Conservation (phyloP, 176 grass and related monocot species). For the Dendrocalamus sinicus region DNA sequence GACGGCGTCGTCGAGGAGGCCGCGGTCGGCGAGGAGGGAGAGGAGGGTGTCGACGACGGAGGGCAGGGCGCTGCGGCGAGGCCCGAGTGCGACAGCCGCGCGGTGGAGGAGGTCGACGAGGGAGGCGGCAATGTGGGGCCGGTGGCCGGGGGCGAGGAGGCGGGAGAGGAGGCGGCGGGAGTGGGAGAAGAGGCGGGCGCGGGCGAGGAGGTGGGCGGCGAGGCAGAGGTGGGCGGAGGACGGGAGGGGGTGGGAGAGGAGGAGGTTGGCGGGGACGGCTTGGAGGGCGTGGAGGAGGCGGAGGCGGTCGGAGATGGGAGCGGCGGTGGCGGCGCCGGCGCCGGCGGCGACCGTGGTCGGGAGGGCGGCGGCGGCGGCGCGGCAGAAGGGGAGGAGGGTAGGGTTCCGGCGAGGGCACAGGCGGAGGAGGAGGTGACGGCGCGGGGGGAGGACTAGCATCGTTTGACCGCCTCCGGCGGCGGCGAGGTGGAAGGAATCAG, state of each 20-base stretch:
- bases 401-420: constrained; percentile 36
- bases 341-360: not conserved
- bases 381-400: not conserved
- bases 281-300: constrained; percentile 41
- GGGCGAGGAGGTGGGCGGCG: constrained; percentile 54
- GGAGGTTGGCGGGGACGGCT: constrained; percentile 30
- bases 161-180: not conserved
- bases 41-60: constrained; percentile 56
- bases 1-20: constrained; percentile 56
- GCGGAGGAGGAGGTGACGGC: constrained; percentile 21
- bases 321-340: not conserved
- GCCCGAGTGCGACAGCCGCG: constrained; percentile 39
- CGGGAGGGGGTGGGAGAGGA: constrained; percentile 51
- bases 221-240: constrained; percentile 56
- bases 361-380: constrained; percentile 10
- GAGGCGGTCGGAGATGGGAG: constrained; percentile 49
- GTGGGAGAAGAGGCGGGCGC: constrained; percentile 52
- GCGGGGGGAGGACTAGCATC: constrained; percentile 46
- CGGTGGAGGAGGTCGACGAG: constrained; percentile 58
- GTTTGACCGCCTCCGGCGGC: constrained; percentile 63
- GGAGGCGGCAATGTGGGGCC: constrained; percentile 43
- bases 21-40: constrained; percentile 54
- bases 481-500: constrained; percentile 46
- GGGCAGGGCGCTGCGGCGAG: constrained; percentile 44
- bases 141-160: constrained; percentile 27